Evolutionary conservation across 495 filamentous ascomycete species (phyloP).

Genomic region (Lasiosphaeria ovina): DNA sequence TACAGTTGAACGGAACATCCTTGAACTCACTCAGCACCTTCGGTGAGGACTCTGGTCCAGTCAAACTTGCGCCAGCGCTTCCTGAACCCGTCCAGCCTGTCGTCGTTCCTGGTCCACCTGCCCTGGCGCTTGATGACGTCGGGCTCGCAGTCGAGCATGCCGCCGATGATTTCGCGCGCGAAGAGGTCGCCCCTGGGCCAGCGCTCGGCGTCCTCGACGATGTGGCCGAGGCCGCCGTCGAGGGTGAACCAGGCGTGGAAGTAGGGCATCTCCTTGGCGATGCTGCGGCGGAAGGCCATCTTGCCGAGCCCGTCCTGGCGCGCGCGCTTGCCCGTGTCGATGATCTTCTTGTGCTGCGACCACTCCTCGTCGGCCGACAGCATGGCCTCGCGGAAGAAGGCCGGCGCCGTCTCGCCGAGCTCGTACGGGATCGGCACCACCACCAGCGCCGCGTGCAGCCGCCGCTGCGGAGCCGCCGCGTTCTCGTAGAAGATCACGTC

Average conservation of each 20-base stretch:
- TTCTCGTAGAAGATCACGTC: conserved; percentile 98
- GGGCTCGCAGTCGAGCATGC: conserved; percentile 83
- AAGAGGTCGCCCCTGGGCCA: conserved; percentile 96
- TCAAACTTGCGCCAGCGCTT: conserved; percentile 90
- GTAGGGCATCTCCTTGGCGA: conserved; percentile 98
- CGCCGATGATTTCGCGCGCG: conserved; percentile 85
- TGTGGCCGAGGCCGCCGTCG: conserved; percentile 88
- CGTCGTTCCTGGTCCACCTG: conserved; percentile 75
- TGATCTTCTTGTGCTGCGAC: conserved; percentile 91
- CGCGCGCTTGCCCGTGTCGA: conserved; percentile 76
- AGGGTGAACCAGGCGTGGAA: conserved; percentile 96
- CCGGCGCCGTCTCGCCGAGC: conserved; percentile 83
- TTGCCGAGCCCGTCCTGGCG: conserved; percentile 69
- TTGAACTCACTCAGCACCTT: conserved; percentile 16
- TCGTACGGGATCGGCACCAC: conserved; percentile 84
- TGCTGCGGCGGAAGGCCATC: conserved; percentile 72
- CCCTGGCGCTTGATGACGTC: conserved; percentile 90
- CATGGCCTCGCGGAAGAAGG: conserved; percentile 95
- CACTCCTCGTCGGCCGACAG: conserved; percentile 85
- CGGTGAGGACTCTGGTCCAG: conserved; percentile 81
- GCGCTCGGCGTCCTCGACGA: conserved; percentile 80
- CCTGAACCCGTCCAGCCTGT: conserved; percentile 73
- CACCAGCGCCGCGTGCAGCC: conserved; percentile 81
- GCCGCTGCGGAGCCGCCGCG: conserved; percentile 74
- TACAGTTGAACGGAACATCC: too few species aligned